Conservation (phyloP, 306 rosid genomes). For the Canavalia ensiformis region DNA sequence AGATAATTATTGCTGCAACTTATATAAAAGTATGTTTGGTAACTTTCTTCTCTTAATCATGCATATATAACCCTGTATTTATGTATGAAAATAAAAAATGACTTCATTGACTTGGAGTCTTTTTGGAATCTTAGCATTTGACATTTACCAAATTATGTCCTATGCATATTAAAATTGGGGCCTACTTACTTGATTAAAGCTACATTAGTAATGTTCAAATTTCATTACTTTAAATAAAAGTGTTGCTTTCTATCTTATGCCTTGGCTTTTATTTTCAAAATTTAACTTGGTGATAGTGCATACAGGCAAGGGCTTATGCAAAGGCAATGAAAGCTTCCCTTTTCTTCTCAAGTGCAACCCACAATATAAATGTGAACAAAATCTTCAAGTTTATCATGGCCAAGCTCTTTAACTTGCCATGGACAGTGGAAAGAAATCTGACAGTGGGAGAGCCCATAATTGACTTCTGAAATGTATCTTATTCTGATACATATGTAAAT, state of each 20-base stretch:
- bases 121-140: conserved; percentile 38
- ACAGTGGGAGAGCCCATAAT: conserved; percentile 28
- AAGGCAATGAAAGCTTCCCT: conserved; percentile 87
- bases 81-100: conserved; percentile 39
- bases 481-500: neutral
- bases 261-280: conserved; percentile 19
- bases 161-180: conserved; percentile 28
- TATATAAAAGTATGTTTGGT: neutral
- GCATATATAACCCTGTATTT: conserved; percentile 10
- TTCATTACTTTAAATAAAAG: conserved; percentile 32
- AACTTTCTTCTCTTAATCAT: neutral
- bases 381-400: conserved; percentile 49
- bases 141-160: conserved; percentile 36
- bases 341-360: conserved; percentile 92
- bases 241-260: conserved; percentile 34
- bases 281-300: conserved; percentile 1
- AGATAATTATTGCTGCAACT: conserved; percentile 23
- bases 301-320: conserved; percentile 95
- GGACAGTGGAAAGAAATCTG: conserved; percentile 18
- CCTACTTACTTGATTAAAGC: conserved; percentile 48
- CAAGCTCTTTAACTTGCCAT: conserved; percentile 36
- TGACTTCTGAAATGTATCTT: conserved; percentile 25
- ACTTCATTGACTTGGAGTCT: conserved; percentile 13
- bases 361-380: conserved; percentile 96
- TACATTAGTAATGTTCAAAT: neutral